phyloP scores from a whole-genome alignment of 169 alveolate species.

The Eimeria acervulina region DNA sequence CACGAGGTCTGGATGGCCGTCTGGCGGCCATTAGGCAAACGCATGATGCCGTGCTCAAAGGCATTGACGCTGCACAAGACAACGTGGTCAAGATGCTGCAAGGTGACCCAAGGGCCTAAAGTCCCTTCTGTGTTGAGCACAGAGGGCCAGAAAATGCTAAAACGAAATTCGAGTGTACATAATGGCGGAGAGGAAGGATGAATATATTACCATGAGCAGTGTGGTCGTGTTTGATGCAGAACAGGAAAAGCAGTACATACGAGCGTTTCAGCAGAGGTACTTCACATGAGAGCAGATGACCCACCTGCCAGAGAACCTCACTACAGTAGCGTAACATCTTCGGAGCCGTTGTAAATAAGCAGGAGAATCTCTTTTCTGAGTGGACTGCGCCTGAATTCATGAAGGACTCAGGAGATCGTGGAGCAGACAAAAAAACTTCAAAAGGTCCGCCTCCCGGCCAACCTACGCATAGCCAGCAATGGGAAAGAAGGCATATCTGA shows the following conservation, averaged over 20 bases:
- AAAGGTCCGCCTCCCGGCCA: slow-evolving; percentile 44
- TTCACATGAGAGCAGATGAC: neutral
- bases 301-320: neutral
- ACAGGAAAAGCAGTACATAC: slow-evolving; percentile 57
- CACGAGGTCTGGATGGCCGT: slow-evolving; percentile 16
- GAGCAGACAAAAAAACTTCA: slow-evolving; percentile 64
- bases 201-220: neutral
- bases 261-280: slow-evolving; percentile 37
- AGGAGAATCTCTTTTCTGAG: neutral
- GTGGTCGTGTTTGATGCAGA: slow-evolving; percentile 38
- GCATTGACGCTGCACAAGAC: slow-evolving; percentile 60
- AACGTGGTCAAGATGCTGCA: slow-evolving; percentile 56
- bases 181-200: neutral
- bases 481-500: too few relatives aligned
- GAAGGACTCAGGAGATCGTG: slow-evolving; percentile 57
- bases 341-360: neutral
- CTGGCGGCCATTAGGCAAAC: slow-evolving; percentile 70
- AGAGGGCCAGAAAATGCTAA: neutral
- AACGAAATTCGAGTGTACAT: neutral
- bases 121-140: neutral
- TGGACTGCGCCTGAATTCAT: neutral
- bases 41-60: slow-evolving; percentile 48
- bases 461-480: neutral
- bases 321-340: neutral
- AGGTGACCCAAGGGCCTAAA: slow-evolving; percentile 61